These are phyloP conservation scores for Allantophomopsis lycopodina DNA, from an alignment of 2,329 filamentous ascomycete genomes.

Conservation along the genomic window DNA sequence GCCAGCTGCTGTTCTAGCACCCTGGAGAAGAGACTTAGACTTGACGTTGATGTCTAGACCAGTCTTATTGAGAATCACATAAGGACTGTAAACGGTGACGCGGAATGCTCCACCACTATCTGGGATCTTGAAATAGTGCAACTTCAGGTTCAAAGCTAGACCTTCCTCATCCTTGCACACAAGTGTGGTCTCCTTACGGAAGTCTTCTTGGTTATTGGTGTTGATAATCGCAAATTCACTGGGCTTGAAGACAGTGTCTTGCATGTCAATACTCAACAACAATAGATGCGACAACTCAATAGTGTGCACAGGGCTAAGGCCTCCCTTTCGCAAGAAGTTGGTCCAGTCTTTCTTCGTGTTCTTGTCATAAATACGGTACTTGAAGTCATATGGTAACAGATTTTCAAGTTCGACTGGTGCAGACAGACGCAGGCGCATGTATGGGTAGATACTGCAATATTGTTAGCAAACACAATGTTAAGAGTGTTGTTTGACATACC, in stretches of 20 bases:
- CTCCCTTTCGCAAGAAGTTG: constrained; percentile 92
- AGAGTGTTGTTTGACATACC: constrained; percentile 27
- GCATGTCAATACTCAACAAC: constrained; percentile 87
- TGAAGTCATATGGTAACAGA: constrained; percentile 92
- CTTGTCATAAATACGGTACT: constrained; percentile 97
- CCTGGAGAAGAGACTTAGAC: constrained; percentile 78
- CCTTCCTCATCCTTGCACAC: constrained; percentile 77
- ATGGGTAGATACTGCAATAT: constrained; percentile 59
- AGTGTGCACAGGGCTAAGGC: constrained; percentile 92
- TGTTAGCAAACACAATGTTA: constrained; percentile 17
- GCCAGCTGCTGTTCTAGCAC: constrained; percentile 70
- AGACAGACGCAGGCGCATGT: constrained; percentile 85
- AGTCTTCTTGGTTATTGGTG: constrained; percentile 74
- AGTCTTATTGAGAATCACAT: constrained; percentile 90
- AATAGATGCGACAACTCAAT: constrained; percentile 91
- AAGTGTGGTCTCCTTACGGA: constrained; percentile 67
- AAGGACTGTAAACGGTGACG: constrained; percentile 88
- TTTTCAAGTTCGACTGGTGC: constrained; percentile 93
- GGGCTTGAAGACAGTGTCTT: constrained; percentile 86
- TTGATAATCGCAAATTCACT: constrained; percentile 98
- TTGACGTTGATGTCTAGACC: constrained; percentile 79
- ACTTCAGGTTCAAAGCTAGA: constrained; percentile 62
- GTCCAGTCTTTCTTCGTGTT: constrained; percentile 98
- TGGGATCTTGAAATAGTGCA: constrained; percentile 85
- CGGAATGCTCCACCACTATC: constrained; percentile 93